Conservation (phyloP, 345 rosid genomes). For the Aethionema arabicum region DNA sequence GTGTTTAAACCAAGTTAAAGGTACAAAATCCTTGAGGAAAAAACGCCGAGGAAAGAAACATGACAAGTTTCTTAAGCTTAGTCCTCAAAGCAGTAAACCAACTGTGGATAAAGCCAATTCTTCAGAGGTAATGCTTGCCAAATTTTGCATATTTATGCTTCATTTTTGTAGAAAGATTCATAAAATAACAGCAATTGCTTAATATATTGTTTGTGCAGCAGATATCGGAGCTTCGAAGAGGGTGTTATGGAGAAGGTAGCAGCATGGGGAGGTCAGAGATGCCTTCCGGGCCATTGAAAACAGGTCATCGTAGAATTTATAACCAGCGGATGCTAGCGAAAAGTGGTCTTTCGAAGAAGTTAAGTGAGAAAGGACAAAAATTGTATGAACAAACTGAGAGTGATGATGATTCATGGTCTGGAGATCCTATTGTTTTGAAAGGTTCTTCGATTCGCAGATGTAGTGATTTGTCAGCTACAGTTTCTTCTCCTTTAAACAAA, state of each 20-base stretch:
- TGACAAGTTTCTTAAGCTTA: conserved; percentile 57
- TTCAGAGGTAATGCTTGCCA: conserved; percentile 48
- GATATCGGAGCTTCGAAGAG: conserved; percentile 45
- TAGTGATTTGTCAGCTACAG: conserved; percentile 38
- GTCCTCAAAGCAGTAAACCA: conserved; percentile 52
- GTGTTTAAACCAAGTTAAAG: conserved; percentile 42
- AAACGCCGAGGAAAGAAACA: conserved; percentile 48
- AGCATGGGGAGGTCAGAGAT: conserved; percentile 32
- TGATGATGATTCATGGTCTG: conserved; percentile 45
- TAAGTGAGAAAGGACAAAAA: conserved; percentile 38
- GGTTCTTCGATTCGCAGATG: conserved; percentile 32
- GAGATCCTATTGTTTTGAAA: conserved; percentile 39
- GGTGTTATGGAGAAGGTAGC: conserved; percentile 41
- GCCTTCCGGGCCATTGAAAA: too few relatives aligned
- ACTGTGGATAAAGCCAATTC: conserved; percentile 43
- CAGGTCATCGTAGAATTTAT: conserved; percentile 53
- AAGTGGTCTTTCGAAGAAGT: conserved; percentile 56
- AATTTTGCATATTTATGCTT: not conserved
- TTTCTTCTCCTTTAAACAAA: conserved; percentile 37
- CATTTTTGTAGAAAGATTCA: conserved; percentile 33
- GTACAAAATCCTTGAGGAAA: conserved; percentile 47
- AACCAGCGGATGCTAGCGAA: conserved; percentile 64
- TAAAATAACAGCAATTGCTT: conserved; percentile 34
- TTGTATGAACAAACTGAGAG: conserved; percentile 52
- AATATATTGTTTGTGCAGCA: conserved; percentile 40